Percentiles rank a stretch among this genome's conserved stretches.
These are phyloP conservation scores for Paraurostyla sp. DNA, from an alignment of 73 alveolate species.

Conservation along the genomic window DNA sequence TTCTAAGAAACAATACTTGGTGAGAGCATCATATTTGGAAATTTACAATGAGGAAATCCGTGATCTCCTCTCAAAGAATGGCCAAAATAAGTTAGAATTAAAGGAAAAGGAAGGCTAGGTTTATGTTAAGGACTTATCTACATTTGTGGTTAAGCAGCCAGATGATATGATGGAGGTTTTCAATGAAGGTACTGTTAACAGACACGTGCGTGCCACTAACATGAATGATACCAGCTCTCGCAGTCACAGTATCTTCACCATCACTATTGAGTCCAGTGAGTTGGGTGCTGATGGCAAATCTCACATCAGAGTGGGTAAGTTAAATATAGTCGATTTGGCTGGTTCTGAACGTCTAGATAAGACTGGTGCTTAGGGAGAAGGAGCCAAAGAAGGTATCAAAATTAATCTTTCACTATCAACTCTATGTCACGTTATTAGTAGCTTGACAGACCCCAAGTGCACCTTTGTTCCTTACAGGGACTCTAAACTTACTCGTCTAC, in stretches of 20 bases:
- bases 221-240: constrained; percentile 81
- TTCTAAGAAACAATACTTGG: constrained; percentile 86
- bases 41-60: constrained; percentile 95
- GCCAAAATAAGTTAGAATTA: constrained; percentile 84
- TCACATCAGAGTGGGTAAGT: constrained; percentile 93
- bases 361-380: constrained; percentile 95
- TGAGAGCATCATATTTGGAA: constrained; percentile 92
- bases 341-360: constrained; percentile 94
- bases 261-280: constrained; percentile 90
- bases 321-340: constrained; percentile 97
- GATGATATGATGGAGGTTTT: constrained; percentile 91
- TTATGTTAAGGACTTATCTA: constrained; percentile 92
- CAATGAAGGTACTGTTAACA: constrained; percentile 92
- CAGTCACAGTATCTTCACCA: constrained; percentile 85
- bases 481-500: constrained; percentile 94
- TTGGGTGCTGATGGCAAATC: constrained; percentile 88
- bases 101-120: constrained; percentile 94
- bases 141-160: constrained; percentile 89
- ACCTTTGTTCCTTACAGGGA: constrained; percentile 99
- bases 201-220: constrained; percentile 95
- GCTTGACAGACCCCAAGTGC: constrained; percentile 93
- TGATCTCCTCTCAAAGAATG: constrained; percentile 88
- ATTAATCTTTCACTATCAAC: constrained; percentile 94
- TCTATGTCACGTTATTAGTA: constrained; percentile 95
- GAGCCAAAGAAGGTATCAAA: constrained; percentile 97